These are phyloP conservation scores for Tricholomella constricta DNA, from an alignment of 768 basidiomycete genomes.

Conservation along the genomic window DNA sequence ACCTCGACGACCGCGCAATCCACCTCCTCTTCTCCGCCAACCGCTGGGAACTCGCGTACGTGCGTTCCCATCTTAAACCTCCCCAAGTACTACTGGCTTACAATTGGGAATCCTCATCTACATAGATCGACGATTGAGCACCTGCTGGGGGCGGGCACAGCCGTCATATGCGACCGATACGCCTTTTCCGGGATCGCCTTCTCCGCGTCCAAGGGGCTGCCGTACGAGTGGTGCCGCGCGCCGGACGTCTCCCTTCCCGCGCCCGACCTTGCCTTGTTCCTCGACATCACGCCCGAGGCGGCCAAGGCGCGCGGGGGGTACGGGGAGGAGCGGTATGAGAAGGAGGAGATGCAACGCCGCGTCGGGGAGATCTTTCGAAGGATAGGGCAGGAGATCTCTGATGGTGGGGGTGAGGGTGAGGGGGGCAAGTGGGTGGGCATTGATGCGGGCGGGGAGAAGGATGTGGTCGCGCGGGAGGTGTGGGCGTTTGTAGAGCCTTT, in stretches of 20 bases:
- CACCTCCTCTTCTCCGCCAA: constrained; percentile 97
- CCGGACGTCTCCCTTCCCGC: constrained; percentile 89
- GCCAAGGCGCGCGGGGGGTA: constrained; percentile 76
- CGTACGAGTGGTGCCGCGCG: constrained; percentile 80
- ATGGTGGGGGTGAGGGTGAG: constrained; percentile 17
- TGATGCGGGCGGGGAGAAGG: constrained; percentile 56
- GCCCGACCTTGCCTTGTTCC: constrained; percentile 87
- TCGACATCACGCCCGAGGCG: constrained; percentile 73
- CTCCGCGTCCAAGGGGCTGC: constrained; percentile 66
- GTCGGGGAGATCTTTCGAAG: constrained; percentile 62
- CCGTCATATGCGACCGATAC: constrained; percentile 89
- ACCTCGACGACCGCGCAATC: constrained; percentile 89
- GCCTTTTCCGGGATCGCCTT: constrained; percentile 97
- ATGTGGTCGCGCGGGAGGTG: constrained; percentile 54
- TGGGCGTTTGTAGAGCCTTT: constrained; percentile 55
- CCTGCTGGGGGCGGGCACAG: constrained; percentile 62
- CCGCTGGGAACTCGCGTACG: constrained; percentile 90
- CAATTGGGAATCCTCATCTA: not conserved
- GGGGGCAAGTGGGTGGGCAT: constrained; percentile 50
- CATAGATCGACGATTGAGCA: constrained; percentile 60
- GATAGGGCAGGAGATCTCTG: constrained; percentile 62
- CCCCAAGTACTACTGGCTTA: not conserved
- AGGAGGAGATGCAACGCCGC: constrained; percentile 66
- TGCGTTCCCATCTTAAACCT: not conserved
- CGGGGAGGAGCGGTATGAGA: constrained; percentile 88